phyloP scores from a whole-genome alignment of 2,329 filamentous ascomycete genomes.

The Lasiodiplodia citricola region DNA sequence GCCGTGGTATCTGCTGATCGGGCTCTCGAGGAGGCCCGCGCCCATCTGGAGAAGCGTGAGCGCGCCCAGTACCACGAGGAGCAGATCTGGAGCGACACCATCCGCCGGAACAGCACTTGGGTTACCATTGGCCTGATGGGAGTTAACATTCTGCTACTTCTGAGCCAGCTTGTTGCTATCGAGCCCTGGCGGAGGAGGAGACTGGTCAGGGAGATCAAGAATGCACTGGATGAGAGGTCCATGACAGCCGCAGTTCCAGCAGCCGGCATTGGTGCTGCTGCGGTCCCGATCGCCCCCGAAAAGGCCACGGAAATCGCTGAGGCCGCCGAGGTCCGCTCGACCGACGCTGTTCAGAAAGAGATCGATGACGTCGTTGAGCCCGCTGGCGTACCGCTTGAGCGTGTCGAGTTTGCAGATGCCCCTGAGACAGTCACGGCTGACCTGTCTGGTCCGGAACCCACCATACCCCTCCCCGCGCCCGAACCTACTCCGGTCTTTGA shows the following conservation, averaged over 20 bases:
- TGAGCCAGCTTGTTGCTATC: slow-evolving; percentile 84
- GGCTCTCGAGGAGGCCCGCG: slow-evolving; percentile 76
- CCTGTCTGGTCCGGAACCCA: slow-evolving; percentile 11
- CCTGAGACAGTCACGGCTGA: not conserved
- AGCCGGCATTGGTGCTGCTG: not conserved
- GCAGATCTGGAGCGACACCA: slow-evolving; percentile 99
- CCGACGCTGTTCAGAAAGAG: slow-evolving; percentile 30
- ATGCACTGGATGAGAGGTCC: slow-evolving; percentile 40
- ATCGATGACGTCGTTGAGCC: slow-evolving; percentile 34
- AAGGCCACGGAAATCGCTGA: not conserved
- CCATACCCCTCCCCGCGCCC: slow-evolving; percentile 22
- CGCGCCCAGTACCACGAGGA: slow-evolving; percentile 95
- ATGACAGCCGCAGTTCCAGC: slow-evolving; percentile 22
- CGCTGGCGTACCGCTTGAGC: slow-evolving; percentile 26
- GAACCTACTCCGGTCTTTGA: not conserved
- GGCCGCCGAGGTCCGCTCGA: not conserved
- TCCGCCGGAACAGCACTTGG: slow-evolving; percentile 95
- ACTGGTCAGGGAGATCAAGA: slow-evolving; percentile 75
- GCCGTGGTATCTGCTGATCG: slow-evolving; percentile 76
- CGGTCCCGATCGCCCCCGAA: not conserved
- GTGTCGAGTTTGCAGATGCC: not conserved
- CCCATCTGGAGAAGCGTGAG: slow-evolving; percentile 79
- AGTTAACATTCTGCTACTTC: slow-evolving; percentile 86
- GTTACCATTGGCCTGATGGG: slow-evolving; percentile 98
- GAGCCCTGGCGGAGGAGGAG: slow-evolving; percentile 88